A percentile compares a stretch with the other conserved stretches of the same genome.
Conservation (phyloP, 805 yeast genomes). For the Maudiozyma saulgeensis region DNA sequence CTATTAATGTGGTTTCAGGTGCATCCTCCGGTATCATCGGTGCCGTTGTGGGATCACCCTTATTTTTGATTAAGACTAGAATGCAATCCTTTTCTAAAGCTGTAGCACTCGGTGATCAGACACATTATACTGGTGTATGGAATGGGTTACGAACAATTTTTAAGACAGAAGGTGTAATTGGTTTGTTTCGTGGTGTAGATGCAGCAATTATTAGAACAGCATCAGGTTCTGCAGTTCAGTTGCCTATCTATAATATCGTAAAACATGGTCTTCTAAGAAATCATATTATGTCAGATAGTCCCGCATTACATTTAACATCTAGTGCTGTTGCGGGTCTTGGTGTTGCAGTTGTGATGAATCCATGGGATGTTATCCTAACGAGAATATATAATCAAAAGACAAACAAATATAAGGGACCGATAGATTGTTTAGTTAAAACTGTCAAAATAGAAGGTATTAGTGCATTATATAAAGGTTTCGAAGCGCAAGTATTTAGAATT, state of each 20-base stretch:
- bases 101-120: slow-evolving; percentile 79
- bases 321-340: slow-evolving; percentile 80
- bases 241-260: slow-evolving; percentile 78
- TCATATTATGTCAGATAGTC: slow-evolving; percentile 49
- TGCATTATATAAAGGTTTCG: slow-evolving; percentile 91
- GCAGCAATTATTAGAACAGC: slow-evolving; percentile 94
- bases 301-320: slow-evolving; percentile 61
- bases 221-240: slow-evolving; percentile 89
- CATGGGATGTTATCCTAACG: slow-evolving; percentile 92
- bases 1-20: slow-evolving; percentile 71
- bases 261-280: slow-evolving; percentile 52
- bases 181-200: slow-evolving; percentile 83
- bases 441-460: slow-evolving; percentile 70
- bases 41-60: slow-evolving; percentile 82
- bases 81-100: slow-evolving; percentile 82
- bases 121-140: slow-evolving; percentile 63
- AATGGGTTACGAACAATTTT: slow-evolving; percentile 61
- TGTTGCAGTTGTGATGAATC: slow-evolving; percentile 92
- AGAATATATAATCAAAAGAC: slow-evolving; percentile 94
- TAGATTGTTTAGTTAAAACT: slow-evolving; percentile 84
- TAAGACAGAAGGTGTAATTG: slow-evolving; percentile 67
- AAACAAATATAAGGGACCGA: slow-evolving; percentile 70
- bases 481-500: slow-evolving; percentile 83
- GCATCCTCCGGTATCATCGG: slow-evolving; percentile 81
- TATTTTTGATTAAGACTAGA: slow-evolving; percentile 86